Conservation (phyloP, 2,329 filamentous ascomycete species). For the Pseudocercospora crystallina region DNA sequence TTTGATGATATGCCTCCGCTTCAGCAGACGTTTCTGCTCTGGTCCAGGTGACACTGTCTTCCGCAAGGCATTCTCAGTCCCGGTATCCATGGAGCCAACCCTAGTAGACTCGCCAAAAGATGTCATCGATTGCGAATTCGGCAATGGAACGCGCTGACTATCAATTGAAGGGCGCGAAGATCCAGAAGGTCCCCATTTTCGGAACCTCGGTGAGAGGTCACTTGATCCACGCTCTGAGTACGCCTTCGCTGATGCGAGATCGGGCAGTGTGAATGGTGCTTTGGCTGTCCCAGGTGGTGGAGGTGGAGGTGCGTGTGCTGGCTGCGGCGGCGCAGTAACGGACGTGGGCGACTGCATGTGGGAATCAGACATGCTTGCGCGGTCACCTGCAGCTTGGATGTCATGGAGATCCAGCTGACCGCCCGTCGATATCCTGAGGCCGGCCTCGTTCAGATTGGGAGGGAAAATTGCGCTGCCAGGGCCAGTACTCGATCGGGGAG, state of each 20-base stretch:
- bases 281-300: conserved; percentile 32
- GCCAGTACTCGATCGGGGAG: conserved; percentile 33
- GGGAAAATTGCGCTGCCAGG: conserved; percentile 26
- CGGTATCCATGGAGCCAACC: conserved; percentile 28
- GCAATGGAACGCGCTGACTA: conserved; percentile 30
- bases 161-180: conserved; percentile 35
- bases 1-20: conserved; percentile 81
- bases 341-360: conserved; percentile 16
- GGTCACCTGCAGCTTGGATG: conserved; percentile 32
- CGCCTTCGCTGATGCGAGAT: conserved; percentile 23
- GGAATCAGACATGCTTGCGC: conserved; percentile 13
- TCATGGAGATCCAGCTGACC: conserved; percentile 38
- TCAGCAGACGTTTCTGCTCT: conserved; percentile 68
- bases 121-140: conserved; percentile 35
- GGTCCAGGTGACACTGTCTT: conserved; percentile 31
- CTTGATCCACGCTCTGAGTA: conserved; percentile 29
- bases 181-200: conserved; percentile 31
- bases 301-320: conserved; percentile 49
- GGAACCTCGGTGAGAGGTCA: conserved; percentile 31
- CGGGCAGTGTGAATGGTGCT: conserved; percentile 25
- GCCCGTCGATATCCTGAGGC: conserved; percentile 33
- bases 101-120: conserved; percentile 34
- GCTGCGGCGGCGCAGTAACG: conserved; percentile 39
- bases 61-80: conserved; percentile 21
- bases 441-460: conserved; percentile 21